Evolutionary conservation across 1,139 yeast species (phyloP), one percentile per base, ranked within the genome.

Genomic region (Pneumocystis wakefieldiae): DNA sequence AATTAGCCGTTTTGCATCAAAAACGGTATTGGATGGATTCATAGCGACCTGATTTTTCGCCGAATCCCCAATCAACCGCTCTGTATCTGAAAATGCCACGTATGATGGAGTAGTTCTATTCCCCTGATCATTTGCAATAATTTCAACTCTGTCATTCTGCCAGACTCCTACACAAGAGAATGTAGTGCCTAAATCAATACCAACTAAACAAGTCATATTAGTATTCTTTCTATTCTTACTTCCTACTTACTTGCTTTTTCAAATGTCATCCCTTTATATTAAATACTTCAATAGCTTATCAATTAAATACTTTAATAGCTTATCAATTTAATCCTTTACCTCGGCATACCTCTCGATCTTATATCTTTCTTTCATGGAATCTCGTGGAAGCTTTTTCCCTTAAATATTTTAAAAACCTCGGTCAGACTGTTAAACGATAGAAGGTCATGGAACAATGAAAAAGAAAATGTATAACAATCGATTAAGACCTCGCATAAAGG

Each of bases 1-100:
- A 72, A 89, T 89, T 78, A 89, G 84, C 83, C 96, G 92, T 84
- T 89, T 89, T 74, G 96, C 96, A 75, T 89, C 96, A 78, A 89
- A 89, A 73, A 89, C 95, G 71, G 96, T 89, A 86, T 89, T 89
- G 76, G 80, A 82, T 77, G 96, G 96, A 87, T 89, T 89, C 83
- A 89, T 83, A 78, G 96, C 96, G 75, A 96, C 96, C 82, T 89
- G 96, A 79, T 89, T 89, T 87, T 89, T 89, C 76, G 96, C 96
- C 75, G 96, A 95, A 80, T 90, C 96, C 84, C 97, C 97, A 76
- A 90, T 88, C 77, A 90, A 84, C 83, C 97, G 88, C 83, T 89
- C 96, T 76, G 87, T 87, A 77, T 87, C 85, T 71, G 94, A 88
- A 88, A 89, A 89, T 73, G 96, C 96, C 77, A 89, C 96, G 82